phyloP scores from a whole-genome alignment of 176 grass and related monocot species.

The Rhynchospora pubera region DNA sequence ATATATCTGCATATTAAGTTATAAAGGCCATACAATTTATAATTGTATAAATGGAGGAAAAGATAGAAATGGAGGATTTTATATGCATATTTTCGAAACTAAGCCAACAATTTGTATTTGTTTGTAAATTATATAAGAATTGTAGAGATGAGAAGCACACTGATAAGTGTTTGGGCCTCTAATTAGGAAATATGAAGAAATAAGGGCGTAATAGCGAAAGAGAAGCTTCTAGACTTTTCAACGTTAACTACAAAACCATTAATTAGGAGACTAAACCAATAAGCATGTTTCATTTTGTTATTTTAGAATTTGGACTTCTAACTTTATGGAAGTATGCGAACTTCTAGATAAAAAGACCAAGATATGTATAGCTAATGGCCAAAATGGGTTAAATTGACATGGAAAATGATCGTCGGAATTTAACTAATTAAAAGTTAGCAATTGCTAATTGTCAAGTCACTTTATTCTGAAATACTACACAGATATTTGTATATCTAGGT shows the following conservation, averaged over 20 bases:
- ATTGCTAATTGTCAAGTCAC: constrained; percentile 2
- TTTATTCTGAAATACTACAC: neutral
- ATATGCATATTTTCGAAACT: neutral
- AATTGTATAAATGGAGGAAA: too few relatives aligned
- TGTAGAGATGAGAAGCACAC: neutral
- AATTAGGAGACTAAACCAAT: neutral
- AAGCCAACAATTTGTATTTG: neutral
- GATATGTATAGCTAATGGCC: neutral
- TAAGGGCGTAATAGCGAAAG: neutral
- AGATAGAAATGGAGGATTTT: neutral
- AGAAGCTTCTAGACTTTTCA: constrained; percentile 5
- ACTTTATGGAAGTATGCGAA: neutral
- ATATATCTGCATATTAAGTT: too few relatives aligned
- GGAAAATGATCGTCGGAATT: neutral
- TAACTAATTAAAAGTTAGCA: neutral
- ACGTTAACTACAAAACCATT: constrained; percentile 5
- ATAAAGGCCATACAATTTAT: too few relatives aligned
- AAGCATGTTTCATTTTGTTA: neutral
- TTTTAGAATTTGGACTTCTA: neutral
- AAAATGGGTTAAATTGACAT: neutral
- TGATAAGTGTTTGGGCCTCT: neutral
- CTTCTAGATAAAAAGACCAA: constrained; percentile 14
- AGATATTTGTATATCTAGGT: neutral
- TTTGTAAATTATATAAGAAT: neutral
- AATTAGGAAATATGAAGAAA: neutral